These are phyloP conservation scores for Aspergillus ostianus DNA, from an alignment of 495 filamentous ascomycete species.

Conservation along the genomic window DNA sequence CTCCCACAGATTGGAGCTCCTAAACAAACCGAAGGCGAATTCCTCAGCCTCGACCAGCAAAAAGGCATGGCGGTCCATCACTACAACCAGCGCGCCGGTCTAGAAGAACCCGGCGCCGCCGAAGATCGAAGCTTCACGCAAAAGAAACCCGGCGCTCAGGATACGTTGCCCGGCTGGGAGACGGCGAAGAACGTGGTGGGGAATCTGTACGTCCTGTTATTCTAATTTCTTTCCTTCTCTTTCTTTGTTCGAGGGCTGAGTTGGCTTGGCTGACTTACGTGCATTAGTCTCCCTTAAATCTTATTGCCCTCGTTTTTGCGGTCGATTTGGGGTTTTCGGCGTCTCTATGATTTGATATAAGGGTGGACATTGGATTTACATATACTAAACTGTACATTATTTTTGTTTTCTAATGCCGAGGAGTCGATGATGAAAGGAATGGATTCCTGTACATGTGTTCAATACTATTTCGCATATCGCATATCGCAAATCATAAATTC, in stretches of 20 bases:
- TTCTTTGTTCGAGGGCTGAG: background rate
- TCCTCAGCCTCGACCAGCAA: conserved; percentile 33
- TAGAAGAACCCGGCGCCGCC: conserved; percentile 21
- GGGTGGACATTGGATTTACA: no score
- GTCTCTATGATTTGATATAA: no score
- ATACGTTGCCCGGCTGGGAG: conserved; percentile 36
- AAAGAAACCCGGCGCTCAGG: conserved; percentile 30
- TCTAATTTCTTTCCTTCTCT: background rate
- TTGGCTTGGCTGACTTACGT: conserved; percentile 5
- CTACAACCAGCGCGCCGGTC: conserved; percentile 21
- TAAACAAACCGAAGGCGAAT: conserved; percentile 27
- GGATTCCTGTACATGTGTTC: background rate
- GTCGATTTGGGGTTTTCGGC: no score
- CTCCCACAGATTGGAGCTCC: conserved; percentile 22
- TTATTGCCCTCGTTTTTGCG: no score
- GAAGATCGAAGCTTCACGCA: conserved; percentile 42
- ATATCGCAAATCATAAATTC: background rate
- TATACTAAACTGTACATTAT: no score
- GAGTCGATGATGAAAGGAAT: background rate
- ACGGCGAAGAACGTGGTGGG: conserved; percentile 25
- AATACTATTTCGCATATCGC: background rate
- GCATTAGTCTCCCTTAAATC: background rate
- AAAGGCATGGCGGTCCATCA: conserved; percentile 30
- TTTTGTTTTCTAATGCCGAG: no score
- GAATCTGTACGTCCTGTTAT: conserved; percentile 25